Conservation (phyloP, 371 early-diverging fungal genomes). For the Rhizopus sp. region DNA sequence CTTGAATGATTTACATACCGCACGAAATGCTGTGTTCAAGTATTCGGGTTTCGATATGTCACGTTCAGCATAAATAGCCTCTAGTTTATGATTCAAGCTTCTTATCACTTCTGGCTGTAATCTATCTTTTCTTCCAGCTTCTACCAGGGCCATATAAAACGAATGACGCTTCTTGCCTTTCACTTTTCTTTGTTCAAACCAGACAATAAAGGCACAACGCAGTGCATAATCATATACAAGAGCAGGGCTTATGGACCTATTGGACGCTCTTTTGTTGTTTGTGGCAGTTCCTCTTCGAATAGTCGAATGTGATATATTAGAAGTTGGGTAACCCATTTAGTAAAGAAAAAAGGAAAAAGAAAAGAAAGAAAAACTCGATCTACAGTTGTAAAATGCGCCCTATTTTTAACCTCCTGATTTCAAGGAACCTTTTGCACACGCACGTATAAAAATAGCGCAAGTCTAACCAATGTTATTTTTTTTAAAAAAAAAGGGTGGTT, state of each 20-base stretch:
- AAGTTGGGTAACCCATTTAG: not conserved
- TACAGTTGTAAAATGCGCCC: not conserved
- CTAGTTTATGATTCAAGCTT: slow-evolving; percentile 31
- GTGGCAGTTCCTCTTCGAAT: slow-evolving; percentile 11
- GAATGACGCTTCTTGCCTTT: slow-evolving; percentile 9
- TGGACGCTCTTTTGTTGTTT: slow-evolving; percentile 12
- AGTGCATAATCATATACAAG: slow-evolving; percentile 32
- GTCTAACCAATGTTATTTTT: too few relatives aligned
- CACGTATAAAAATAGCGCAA: too few relatives aligned
- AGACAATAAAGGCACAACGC: slow-evolving; percentile 35
- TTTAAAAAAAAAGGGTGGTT: too few relatives aligned
- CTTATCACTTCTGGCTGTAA: slow-evolving; percentile 42
- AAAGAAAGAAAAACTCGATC: not conserved
- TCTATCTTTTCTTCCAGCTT: slow-evolving; percentile 33
- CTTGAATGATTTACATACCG: slow-evolving; percentile 26
- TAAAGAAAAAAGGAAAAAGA: not conserved
- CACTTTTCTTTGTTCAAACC: slow-evolving; percentile 24
- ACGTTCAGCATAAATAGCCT: slow-evolving; percentile 33
- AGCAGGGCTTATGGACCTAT: slow-evolving; percentile 9
- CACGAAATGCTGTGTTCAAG: slow-evolving; percentile 28
- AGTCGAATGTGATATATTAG: slow-evolving; percentile 7
- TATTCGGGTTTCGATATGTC: slow-evolving; percentile 30
- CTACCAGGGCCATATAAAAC: slow-evolving; percentile 21
- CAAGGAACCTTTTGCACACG: not conserved
- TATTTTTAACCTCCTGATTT: slow-evolving; percentile 3